Evolutionary conservation across 257 asterid species (phyloP), one percentile per base, ranked within the genome.

Genomic region (Solanum tarapatanum): DNA sequence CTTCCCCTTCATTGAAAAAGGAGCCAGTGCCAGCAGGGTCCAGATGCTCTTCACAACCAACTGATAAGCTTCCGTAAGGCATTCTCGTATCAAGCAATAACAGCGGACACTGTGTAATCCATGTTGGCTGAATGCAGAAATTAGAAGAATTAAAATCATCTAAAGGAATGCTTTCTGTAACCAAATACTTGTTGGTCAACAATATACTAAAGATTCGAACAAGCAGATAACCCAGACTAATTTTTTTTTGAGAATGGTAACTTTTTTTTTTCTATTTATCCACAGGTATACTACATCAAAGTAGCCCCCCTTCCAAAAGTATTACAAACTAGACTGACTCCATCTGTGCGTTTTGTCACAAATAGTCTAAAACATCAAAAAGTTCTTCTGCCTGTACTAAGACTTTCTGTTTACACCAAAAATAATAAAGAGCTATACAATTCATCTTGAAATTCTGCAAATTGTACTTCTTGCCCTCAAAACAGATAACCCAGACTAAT

Each of bases 1-100:
- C 98, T 91, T 96, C 99, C 88, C 99, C 98, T 90, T 95, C 98
- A 69, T 96, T 96, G 96, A 91, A 95, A 92, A 94, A 94, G 88
- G 99, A 96, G 90, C 99, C 99, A 26, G 99, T 96, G 89, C 99
- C 99, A 89, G 98, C 95, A 90, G 98, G 99, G 90, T 96, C 99
- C 88, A 96, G 87, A 88, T 95, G 95, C 94, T 96, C 99, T 89
- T 96, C 98, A 90, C 99, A 96, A 87, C 97, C 98, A 84, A 93
- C 90, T 62, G 98, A 95, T 85, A 96, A 92, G 91, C 99, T 96
- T 90, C 99, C 99, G 85, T 93, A 94, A 33, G 98, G 97, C 98
- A 93, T 91, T 90, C 99, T 93, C 45, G 99, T 96, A 90, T 96
- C 99, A 32, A 96, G 98, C 94, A 96, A 92, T 88, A 96, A 93